Percentiles rank a stretch among this genome's conserved stretches.
These are phyloP conservation scores for Purshia tridentata DNA, from an alignment of 306 rosid species.

Conservation along the genomic window DNA sequence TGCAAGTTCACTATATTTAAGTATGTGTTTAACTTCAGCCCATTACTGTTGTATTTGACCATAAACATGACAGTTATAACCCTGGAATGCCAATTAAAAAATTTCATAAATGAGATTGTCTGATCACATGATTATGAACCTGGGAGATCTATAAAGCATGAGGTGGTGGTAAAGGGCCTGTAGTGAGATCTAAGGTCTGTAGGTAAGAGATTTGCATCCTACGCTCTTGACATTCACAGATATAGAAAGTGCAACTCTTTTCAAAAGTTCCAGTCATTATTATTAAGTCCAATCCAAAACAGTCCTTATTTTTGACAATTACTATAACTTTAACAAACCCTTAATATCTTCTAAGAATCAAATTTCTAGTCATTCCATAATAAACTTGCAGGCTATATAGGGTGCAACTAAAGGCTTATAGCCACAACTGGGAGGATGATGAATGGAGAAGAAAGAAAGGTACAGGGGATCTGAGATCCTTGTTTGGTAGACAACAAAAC, in stretches of 20 bases:
- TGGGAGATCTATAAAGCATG: background rate
- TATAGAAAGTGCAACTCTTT: background rate
- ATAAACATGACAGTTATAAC: background rate
- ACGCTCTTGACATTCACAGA: background rate
- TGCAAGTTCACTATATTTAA: slow-evolving; percentile 15
- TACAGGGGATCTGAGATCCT: background rate
- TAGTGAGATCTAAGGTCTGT: background rate
- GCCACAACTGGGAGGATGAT: background rate
- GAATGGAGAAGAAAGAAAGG: background rate
- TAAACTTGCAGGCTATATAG: background rate
- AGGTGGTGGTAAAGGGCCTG: background rate
- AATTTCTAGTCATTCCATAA: background rate
- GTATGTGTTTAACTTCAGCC: slow-evolving; percentile 1
- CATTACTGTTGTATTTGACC: background rate
- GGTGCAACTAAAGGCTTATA: background rate
- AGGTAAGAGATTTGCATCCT: background rate
- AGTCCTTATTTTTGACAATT: background rate
- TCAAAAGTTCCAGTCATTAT: background rate
- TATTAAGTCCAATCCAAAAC: background rate
- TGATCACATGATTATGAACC: background rate
- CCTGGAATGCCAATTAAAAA: background rate
- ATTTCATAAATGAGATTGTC: background rate
- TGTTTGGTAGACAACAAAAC: background rate
- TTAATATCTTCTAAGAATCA: background rate
- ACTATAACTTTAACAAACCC: background rate